Evolutionary conservation across 2,329 filamentous ascomycete species (phyloP), one percentile per base, ranked within the genome.

Genomic region (Ascocoryne sarcoides): DNA sequence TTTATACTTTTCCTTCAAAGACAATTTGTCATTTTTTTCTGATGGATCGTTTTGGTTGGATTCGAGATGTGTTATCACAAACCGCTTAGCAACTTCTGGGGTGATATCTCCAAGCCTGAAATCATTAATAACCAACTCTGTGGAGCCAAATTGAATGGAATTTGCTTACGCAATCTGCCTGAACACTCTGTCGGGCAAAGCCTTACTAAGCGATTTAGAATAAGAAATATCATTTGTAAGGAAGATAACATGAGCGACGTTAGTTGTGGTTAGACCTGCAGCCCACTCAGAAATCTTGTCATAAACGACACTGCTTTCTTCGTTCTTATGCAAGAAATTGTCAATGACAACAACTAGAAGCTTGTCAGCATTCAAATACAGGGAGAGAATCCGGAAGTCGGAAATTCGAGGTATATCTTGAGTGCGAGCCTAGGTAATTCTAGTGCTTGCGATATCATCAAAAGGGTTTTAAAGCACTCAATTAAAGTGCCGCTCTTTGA

Each of bases 171-270:
- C 77, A 26, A 95, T 80, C 37, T 87, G 82, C 40, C 85, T 79
- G 69, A 96, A 94, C 10, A 95, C 83, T 18, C 92, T 78, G 56
- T 95, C 90, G 0, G 92, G 92, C 15, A 98, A 71, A 1, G 87
- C 84, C 58, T 87, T 92, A 44, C 84, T 80, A 2, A 96, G 68
- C 0, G 85, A 82, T 60, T 96, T 96, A 36, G 84, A 82, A 62
- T 87, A 95, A 0, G 87, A 85, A 1, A 87, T 76, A 49, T 96
- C 90, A 42, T 83, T 87, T 0, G 90, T 95, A 28, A 98, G 69
- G 68, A 96, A 95, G 42, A 98, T 81, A 42, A 96, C 88, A 60
- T 96, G 92, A 0, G 90, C 90, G 32, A 94, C 73, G 49, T 95
- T 95, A 38, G 82, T 81, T 33, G 86, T 85, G 0, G 92, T 89